Base-by-base conservation (phyloP, 495 filamentous ascomycete species). In the Trypethelium eluteriae region DNA sequence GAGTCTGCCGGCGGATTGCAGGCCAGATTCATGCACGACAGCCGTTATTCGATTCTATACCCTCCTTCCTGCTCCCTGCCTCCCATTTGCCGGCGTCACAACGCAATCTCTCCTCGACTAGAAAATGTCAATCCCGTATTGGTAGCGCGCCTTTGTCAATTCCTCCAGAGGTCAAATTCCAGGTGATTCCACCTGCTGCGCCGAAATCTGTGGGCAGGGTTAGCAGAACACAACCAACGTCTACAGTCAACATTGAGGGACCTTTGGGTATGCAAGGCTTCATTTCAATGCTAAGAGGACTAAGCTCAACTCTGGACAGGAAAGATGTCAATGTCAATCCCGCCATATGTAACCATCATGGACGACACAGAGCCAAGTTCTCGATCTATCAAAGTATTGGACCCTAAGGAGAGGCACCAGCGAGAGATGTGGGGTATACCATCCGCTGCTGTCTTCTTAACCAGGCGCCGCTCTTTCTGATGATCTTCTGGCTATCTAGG, bases 351-450 rank as follows among this genome's bases (percentile, higher is more conserved):
- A 68, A 85, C 79, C 18, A 81, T 96, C 62, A 79, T 84, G 66
- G 82, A 88, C 47, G 87, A 94, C 71, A 77, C 80, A 44, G 76
- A 79, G 9, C 72, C 79, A 34, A 77, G 81, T 50, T 89, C 86
- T 72, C 86, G 86, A 10, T 82, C 78, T 9, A 74, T 98, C 63
- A 85, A 80, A 39, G 81, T 97, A 14, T 69, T 85, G 67, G 83
- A 97, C 76, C 71, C 75, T 10, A 71, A 81, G 5, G 69, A 85
- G 35, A 84, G 87, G 72, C 82, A 89, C 63, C 94, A 98, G 78
- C 85, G 90, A 74, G 93, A 89, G 76, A 98, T 98, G 93, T 98
- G 94, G 94, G 94, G 94, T 96, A 82, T 62, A 90, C 81, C 66
- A 39, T 36, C 39, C 25, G 16, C 18, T 63, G 4, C 53, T 10